phyloP scores from a whole-genome alignment of 2,329 filamentous ascomycete genomes.

The Talaromyces sp. region DNA sequence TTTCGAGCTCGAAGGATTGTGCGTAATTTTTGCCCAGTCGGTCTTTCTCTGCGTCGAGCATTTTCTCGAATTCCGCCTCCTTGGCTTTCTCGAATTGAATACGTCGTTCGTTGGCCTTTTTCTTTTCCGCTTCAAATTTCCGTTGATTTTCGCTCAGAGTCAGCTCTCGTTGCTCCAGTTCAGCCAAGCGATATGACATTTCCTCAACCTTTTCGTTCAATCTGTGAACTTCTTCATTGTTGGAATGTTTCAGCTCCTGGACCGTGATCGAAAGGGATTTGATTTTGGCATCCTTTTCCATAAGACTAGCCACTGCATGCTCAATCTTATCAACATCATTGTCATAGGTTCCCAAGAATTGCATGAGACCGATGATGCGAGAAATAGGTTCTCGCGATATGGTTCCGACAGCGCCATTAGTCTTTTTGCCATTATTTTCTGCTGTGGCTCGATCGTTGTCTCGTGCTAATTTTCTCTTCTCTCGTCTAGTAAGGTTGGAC shows the following conservation, averaged over 20 bases:
- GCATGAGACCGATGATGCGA: slow-evolving; percentile 2
- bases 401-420: not conserved
- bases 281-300: slow-evolving; percentile 3
- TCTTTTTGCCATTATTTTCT: not conserved
- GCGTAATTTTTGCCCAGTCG: no score
- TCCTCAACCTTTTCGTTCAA: not conserved
- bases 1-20: no score
- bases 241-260: slow-evolving; percentile 1
- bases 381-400: slow-evolving; percentile 1
- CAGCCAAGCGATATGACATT: not conserved
- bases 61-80: no score
- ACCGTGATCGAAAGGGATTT: slow-evolving; percentile 1
- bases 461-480: not conserved
- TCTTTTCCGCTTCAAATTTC: no score
- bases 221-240: slow-evolving; percentile 3
- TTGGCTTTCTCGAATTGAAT: no score
- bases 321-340: slow-evolving; percentile 1
- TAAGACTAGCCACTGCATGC: not conserved
- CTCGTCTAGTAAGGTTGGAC: not conserved
- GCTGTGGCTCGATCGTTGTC: not conserved
- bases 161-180: not conserved
- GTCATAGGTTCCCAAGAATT: slow-evolving; percentile 2
- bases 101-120: no score
- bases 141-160: no score
- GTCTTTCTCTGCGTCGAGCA: no score